Evolutionary conservation across 441 rosid species (phyloP), one percentile per base, ranked within the genome.

Genomic region (Erysimum pusillum): DNA sequence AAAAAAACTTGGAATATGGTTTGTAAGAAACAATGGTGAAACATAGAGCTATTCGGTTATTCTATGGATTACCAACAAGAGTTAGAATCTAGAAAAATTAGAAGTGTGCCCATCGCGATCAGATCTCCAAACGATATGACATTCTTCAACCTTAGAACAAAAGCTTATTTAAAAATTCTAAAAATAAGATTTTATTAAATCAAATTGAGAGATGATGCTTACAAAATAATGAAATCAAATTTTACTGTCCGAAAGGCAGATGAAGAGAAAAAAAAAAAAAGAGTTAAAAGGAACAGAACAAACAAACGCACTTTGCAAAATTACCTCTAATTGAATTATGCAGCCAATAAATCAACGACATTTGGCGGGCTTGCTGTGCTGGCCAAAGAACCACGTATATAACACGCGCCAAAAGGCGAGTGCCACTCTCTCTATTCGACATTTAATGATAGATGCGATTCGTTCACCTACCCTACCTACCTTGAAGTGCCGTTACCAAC

Each of bases 191-290:
- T 36, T 75, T 59, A 69, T 69, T 41, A 61, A 69, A 72, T 59
- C 41, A 78, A 73, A 73, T 35, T 15, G 45, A 60, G n/a, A n/a
- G n/a, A n/a, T n/a, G n/a, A n/a, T n/a, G 81, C 69, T 78, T 67
- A 78, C 81, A 78, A 73, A 78, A 60, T 52, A 78, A 78, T 78
- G 70, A 42, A 78, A 78, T 73, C 65, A 61, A 78, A 78, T 67
- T 52, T 64, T 73, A 57, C 63, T 18, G 46, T 64, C 67, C 39
- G 54, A 48, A 69, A 57, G 41, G 56, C 32, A 68, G 48, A 11
- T 17, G 7, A 15, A 41, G 32, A 17, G 13, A 2, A 22, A 1
- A 60, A 4, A 0, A 34, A 0, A 28, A 28, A 28, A n/a, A n/a
- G n/a, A n/a, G n/a, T n/a, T n/a, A n/a, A n/a, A n/a, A n/a, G n/a